These are phyloP conservation scores for Atkinsonella hypoxylon DNA, from an alignment of 2,329 filamentous ascomycete species.

Conservation along the genomic window DNA sequence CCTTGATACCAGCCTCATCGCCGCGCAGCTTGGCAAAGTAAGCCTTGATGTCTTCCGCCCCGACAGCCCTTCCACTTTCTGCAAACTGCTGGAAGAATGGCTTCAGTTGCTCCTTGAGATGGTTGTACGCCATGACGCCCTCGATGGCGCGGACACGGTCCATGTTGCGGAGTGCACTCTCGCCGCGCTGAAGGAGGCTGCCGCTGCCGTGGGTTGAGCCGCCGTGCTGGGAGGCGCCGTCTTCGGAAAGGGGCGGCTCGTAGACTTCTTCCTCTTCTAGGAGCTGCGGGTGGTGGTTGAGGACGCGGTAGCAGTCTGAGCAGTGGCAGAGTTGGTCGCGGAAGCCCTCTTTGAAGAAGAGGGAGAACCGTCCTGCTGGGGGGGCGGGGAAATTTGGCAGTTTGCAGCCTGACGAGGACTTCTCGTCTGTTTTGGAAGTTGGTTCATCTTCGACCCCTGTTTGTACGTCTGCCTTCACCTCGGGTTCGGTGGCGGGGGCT, in stretches of 20 bases:
- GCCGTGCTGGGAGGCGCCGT: conserved; percentile 40
- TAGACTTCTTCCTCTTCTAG: conserved; percentile 92
- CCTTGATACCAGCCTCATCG: conserved; percentile 62
- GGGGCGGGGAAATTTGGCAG: conserved; percentile 43
- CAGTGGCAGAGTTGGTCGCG: conserved; percentile 76
- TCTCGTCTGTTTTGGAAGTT: conserved; percentile 2
- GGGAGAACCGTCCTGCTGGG: conserved; percentile 53
- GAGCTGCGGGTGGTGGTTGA: conserved; percentile 64
- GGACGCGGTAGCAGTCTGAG: conserved; percentile 60
- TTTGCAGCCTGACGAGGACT: conserved; percentile 38
- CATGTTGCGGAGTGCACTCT: conserved; percentile 81
- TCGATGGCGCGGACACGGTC: conserved; percentile 91
- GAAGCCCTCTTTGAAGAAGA: conserved; percentile 74
- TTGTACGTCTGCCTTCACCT: neutral
- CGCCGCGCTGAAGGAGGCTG: conserved; percentile 79
- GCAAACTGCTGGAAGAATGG: conserved; percentile 89
- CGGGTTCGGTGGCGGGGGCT: neutral
- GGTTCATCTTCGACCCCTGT: neutral
- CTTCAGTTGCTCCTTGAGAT: conserved; percentile 91
- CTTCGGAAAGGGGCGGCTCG: conserved; percentile 72
- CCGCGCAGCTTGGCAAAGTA: conserved; percentile 93
- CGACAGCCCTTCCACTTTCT: conserved; percentile 75
- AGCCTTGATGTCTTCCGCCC: conserved; percentile 89
- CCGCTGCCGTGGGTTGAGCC: conserved; percentile 58
- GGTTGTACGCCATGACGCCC: conserved; percentile 96